phyloP scores from a whole-genome alignment of 768 basidiomycete species.

The Pluteus cervinus region DNA sequence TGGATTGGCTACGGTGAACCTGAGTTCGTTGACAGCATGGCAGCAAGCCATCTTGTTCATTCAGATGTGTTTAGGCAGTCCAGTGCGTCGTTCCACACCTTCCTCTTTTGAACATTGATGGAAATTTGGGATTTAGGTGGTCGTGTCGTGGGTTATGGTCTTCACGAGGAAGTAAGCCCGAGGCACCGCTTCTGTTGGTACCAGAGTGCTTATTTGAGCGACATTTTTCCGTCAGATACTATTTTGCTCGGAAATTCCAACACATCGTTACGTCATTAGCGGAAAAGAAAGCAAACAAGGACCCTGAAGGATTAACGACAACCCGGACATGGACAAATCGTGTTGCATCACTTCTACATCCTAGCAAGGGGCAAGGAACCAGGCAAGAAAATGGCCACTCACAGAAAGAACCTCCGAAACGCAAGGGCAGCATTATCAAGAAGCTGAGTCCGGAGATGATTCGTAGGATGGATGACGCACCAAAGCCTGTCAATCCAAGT shows the following conservation, averaged over 20 bases:
- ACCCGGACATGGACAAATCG: constrained; percentile 18
- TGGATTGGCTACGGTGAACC: constrained; percentile 65
- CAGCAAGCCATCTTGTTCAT: constrained; percentile 69
- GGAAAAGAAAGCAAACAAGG: constrained; percentile 15
- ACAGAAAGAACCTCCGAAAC: constrained; percentile 7
- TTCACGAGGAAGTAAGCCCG: constrained; percentile 58
- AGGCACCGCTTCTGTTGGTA: constrained; percentile 5
- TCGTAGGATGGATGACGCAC: constrained; percentile 60
- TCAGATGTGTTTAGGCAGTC: constrained; percentile 74
- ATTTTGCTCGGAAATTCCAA: constrained; percentile 66
- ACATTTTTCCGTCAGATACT: constrained; percentile 42
- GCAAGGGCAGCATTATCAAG: constrained; percentile 20
- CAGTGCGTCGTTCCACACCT: constrained; percentile 41
- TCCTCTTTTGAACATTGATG: constrained; percentile 2
- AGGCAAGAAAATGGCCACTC: not conserved
- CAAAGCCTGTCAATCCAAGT: constrained; percentile 67
- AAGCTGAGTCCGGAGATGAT: constrained; percentile 72
- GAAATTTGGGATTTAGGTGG: constrained; percentile 37
- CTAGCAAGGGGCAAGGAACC: no score
- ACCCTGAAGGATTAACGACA: constrained; percentile 14
- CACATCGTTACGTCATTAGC: constrained; percentile 44
- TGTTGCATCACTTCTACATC: no score
- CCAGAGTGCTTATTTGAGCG: no score
- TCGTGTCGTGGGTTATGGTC: constrained; percentile 82
- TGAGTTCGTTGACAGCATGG: constrained; percentile 62